These are phyloP conservation scores for Pseudopyricularia cyperi DNA, from an alignment of 2,329 filamentous ascomycete genomes.

Conservation along the genomic window DNA sequence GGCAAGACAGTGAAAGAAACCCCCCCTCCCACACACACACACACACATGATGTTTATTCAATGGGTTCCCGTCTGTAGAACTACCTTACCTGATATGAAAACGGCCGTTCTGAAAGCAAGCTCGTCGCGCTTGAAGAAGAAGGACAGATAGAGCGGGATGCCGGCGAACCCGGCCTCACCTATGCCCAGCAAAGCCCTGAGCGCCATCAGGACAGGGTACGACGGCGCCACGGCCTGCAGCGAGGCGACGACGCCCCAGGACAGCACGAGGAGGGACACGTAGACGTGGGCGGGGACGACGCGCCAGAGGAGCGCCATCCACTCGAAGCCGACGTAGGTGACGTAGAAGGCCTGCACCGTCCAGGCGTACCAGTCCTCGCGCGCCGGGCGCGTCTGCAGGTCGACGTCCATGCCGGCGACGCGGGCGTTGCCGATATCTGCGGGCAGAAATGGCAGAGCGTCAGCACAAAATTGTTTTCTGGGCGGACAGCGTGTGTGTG, in stretches of 20 bases:
- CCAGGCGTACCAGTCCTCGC: slow-evolving; percentile 43
- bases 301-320: slow-evolving; percentile 51
- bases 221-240: slow-evolving; percentile 55
- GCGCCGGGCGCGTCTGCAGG: slow-evolving; percentile 35
- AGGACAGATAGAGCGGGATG: slow-evolving; percentile 50
- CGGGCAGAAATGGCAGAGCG: neutral
- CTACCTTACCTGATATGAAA: slow-evolving; percentile 56
- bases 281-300: slow-evolving; percentile 48
- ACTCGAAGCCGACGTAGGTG: slow-evolving; percentile 50
- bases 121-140: slow-evolving; percentile 55
- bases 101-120: slow-evolving; percentile 75
- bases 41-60: too few species aligned
- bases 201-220: slow-evolving; percentile 43
- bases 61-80: too few species aligned
- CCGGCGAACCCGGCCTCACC: slow-evolving; percentile 54
- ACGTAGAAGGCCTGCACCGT: slow-evolving; percentile 48
- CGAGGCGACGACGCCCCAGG: slow-evolving; percentile 70
- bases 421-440: slow-evolving; percentile 50
- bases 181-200: slow-evolving; percentile 45
- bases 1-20: neutral
- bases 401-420: slow-evolving; percentile 52
- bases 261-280: slow-evolving; percentile 49
- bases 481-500: too few species aligned
- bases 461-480: too few species aligned
- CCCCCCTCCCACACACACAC: too few species aligned